Evolutionary conservation across 2,329 filamentous ascomycete species (phyloP).

Genomic region (Geoglossum cookeanum): DNA sequence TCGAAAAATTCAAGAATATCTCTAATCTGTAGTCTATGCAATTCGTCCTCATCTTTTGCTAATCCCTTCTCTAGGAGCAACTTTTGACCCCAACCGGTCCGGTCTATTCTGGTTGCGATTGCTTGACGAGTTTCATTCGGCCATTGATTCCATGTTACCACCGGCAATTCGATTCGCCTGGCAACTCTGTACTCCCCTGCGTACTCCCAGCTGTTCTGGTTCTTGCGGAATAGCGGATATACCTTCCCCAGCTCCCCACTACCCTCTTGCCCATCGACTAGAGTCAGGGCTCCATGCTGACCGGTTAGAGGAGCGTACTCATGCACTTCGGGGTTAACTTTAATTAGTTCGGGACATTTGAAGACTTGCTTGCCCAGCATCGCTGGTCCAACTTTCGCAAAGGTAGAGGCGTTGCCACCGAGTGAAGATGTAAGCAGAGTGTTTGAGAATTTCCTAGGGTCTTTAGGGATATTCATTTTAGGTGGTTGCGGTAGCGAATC

Average conservation of each 20-base stretch:
- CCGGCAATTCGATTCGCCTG: not conserved
- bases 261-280: conserved; percentile 1
- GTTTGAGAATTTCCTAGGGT: not conserved
- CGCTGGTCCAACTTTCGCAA: not conserved
- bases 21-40: not conserved
- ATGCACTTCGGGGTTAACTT: not conserved
- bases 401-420: not conserved
- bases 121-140: not conserved
- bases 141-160: not conserved
- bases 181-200: conserved; percentile 1
- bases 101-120: not conserved
- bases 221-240: conserved; percentile 1
- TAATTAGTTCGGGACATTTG: conserved; percentile 1
- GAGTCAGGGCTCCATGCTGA: not conserved
- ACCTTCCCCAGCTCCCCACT: not conserved
- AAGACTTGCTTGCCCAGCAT: conserved; percentile 2
- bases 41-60: not conserved
- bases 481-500: not conserved
- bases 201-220: not conserved
- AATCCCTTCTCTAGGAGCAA: not conserved
- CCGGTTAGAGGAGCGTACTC: not conserved
- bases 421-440: not conserved
- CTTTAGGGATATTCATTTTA: not conserved
- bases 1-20: conserved; percentile 3
- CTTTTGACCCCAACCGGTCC: not conserved